phyloP scores from a whole-genome alignment of 208 protist genomes.

The Trichomonas tenax region DNA sequence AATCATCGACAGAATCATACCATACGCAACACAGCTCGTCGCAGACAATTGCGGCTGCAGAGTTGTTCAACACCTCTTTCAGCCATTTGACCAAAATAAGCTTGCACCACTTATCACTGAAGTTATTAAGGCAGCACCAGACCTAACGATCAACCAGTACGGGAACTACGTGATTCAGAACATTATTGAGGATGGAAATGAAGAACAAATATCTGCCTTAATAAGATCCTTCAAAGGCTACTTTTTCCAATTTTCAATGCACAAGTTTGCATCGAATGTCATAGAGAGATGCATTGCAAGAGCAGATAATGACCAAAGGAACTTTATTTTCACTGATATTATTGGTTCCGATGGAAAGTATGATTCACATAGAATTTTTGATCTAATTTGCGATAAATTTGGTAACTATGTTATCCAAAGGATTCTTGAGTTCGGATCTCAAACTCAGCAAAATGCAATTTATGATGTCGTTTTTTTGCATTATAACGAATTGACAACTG shows the following conservation, averaged over 20 bases:
- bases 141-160: constrained; percentile 63
- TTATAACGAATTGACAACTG: not conserved
- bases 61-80: not conserved
- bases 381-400: constrained; percentile 61
- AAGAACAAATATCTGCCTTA: constrained; percentile 53
- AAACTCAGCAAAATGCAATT: not conserved
- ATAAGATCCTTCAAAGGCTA: constrained; percentile 48
- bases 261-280: constrained; percentile 96
- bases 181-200: constrained; percentile 70
- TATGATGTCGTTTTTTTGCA: not conserved
- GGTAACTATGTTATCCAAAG: constrained; percentile 96
- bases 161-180: constrained; percentile 98
- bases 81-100: not conserved
- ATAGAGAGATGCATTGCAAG: constrained; percentile 74
- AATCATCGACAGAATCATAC: not conserved
- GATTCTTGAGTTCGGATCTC: constrained; percentile 79
- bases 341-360: not conserved
- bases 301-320: not conserved
- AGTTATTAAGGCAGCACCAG: not conserved
- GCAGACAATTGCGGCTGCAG: not conserved
- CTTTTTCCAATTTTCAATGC: constrained; percentile 43
- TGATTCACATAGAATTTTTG: not conserved
- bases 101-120: not conserved
- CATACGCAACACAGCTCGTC: not conserved
- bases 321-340: not conserved